Base-by-base conservation (phyloP, 352 stramenopile species). In the Pythium volutum region DNA sequence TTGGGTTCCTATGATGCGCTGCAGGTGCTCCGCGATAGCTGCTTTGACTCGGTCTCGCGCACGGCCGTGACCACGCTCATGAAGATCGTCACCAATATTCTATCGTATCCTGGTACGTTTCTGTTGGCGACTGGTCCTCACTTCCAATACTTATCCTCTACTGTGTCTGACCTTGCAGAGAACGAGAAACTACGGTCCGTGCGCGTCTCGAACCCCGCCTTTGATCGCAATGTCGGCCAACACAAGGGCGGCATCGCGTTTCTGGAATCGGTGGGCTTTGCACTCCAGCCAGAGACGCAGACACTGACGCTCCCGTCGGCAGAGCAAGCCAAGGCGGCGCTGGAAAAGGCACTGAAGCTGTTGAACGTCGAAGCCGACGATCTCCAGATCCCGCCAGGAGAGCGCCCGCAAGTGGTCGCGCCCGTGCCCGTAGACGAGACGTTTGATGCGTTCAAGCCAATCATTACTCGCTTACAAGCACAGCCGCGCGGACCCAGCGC, bases 161-260 rank as follows among this genome's bases (percentile, higher is more conserved):
- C 14, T 11, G 31, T 36, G 10, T 43, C n/a, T 5, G 18, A 5
- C 5, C 36, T 11, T 31, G 6, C 51, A 96, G 87, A 87, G 9
- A 91, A 95, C 52, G 73, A 89, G 11, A 96, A 91, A 46, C 62
- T 92, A 61, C 84, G 84, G 12, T 81, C 81, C n/a, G 93, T 96
- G 14, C 78, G 80, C 16, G 55, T 93, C n/a, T 76, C 75, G 1
- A 96, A 96, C 55, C 48, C 79, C 16, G 81, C 76, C 9, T 96
- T 96, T 56, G 54, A 87, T 53, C 80, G 80, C 8, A 81, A 73
- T 1, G 79, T 96, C 11, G 85, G 82, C 0, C 65, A 84, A 39
- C 64, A 89, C 39, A 73, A 78, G 29, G 85, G 87, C 25, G 87
- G 82, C 2, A 62, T 95, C 2, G 77, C 89, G 46, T 93, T 96